Percentiles rank a stretch among this genome's conserved stretches.
phyloP scores from a whole-genome alignment of 306 rosid species.

The Carpinus fangiana region DNA sequence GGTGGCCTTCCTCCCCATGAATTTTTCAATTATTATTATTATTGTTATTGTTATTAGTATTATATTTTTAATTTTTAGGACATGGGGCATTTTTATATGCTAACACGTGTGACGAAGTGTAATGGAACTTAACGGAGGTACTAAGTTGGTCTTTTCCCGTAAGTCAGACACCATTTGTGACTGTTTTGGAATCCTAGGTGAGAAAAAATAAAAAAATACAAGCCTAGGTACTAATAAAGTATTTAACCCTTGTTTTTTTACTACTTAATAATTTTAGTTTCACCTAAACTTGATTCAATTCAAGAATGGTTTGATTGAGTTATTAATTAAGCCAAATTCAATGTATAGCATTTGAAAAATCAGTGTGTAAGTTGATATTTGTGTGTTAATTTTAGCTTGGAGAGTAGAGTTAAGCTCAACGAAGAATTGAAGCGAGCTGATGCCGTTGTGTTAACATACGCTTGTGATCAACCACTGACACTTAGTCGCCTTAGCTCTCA shows the following conservation, averaged over 20 bases:
- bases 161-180: neutral
- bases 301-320: neutral
- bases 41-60: too few relatives aligned
- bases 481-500: conserved; percentile 56
- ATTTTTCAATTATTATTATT: too few relatives aligned
- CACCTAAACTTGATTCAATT: neutral
- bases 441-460: conserved; percentile 74
- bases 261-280: neutral
- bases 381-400: conserved; percentile 49
- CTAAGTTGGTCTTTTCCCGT: too few relatives aligned
- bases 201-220: too few relatives aligned
- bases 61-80: too few relatives aligned
- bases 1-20: too few relatives aligned
- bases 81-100: too few relatives aligned
- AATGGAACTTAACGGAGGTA: too few relatives aligned
- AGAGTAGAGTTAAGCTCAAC: conserved; percentile 58
- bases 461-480: conserved; percentile 66
- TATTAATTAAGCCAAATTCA: neutral
- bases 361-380: neutral
- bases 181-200: too few relatives aligned
- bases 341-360: neutral
- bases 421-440: conserved; percentile 84
- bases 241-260: neutral
- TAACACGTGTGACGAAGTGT: too few relatives aligned
- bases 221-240: too few relatives aligned